Evolutionary conservation across 169 alveolate species (phyloP), one percentile per base, ranked within the genome.

Genomic region (Miamiensis avidus): DNA sequence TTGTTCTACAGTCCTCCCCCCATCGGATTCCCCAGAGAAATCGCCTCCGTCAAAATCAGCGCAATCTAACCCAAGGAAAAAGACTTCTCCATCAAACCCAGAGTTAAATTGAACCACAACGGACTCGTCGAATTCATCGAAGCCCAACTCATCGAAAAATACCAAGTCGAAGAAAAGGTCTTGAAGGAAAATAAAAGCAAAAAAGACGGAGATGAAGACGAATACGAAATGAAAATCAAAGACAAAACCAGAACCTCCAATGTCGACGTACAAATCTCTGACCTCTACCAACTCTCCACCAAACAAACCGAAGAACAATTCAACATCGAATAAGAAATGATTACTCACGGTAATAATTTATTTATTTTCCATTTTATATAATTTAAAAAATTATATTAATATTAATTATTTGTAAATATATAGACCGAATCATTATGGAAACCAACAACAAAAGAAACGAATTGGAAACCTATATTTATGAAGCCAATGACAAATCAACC

Each of bases 161-260:
- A 89, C 87, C 65, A 76, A 76, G 96, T 94, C 49, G 93, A 91
- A 49, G 97, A 93, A 76, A 93, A 91, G 82, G 90, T 92, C 29
- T 79, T 85, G 81, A 85, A 89, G 27, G 85, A 73, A 26, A 89
- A 83, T 6, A 33, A 34, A 69, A 76, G 78, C 33, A 83, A 87
- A 76, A 83, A 86, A 34, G 75, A 76, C 32, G 83, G 73, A 25
- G 86, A 82, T 1, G 92, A 85, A 15, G 89, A 83, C 32, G 86
- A 88, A 76, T 87, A 79, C 29, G 89, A 86, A 34, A 65, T 78
- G 27, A 89, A 88, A 82, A 78, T 29, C 29, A 88, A 81, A 78
- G 87, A 83, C 64, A 89, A 89, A 73, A 83, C 89, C 73, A 83
- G 79, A 49, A 76, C 86, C 86, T 82, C 87, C 86, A 31, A 83